Evolutionary conservation across 179 eudicot genomes (phyloP), one percentile per base, ranked within the genome.

Genomic region (Vitellaria paradoxa): DNA sequence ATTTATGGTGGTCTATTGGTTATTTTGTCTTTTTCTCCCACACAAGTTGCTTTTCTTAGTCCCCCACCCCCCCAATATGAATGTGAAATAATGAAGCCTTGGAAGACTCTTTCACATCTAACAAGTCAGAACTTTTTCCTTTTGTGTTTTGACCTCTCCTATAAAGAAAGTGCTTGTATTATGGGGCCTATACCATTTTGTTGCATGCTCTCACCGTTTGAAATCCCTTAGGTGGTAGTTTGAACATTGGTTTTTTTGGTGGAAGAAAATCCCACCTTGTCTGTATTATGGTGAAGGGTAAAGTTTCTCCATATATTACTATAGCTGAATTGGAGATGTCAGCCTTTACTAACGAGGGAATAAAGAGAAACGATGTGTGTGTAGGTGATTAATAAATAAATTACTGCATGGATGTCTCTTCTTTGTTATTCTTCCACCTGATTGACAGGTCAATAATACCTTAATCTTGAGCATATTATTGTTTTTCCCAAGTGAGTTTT

Each of bases 101-200:
- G 53, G 50, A 45, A 45, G 5, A 9, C 5, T 5, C 6, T 46
- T 15, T 64, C 45, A 4, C 45, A 14, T 26, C 6, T 26, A 40
- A 64, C 26, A 37, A 64, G 11, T 12, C 9, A n/a, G 2, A 26
- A 30, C 30, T 2, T 18, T 64, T 64, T 6, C 65, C 13, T 62
- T 23, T 6, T 7, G 26, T 7, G 9, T 20, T 13, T 64, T 26
- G 4, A 53, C 11, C 1, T 53, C 13, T 26, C 68, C 57, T 53
- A 64, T 26, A 64, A 26, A 64, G 17, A 64, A 64, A 68, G 53
- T 18, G 71, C 26, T 68, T n/a, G 10, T 68, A 45, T 68, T 45
- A 4, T 53, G 5, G 30, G 68, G 18, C n/a, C 68, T 64, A 30
- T 26, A 2, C 37, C 46, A 64, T 64, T 37, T 26, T 53, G 18